Percentiles rank a stretch among this genome's conserved stretches.
These are phyloP conservation scores for Tuctoria greenei DNA, from an alignment of 176 grass and related monocot species.

Conservation along the genomic window DNA sequence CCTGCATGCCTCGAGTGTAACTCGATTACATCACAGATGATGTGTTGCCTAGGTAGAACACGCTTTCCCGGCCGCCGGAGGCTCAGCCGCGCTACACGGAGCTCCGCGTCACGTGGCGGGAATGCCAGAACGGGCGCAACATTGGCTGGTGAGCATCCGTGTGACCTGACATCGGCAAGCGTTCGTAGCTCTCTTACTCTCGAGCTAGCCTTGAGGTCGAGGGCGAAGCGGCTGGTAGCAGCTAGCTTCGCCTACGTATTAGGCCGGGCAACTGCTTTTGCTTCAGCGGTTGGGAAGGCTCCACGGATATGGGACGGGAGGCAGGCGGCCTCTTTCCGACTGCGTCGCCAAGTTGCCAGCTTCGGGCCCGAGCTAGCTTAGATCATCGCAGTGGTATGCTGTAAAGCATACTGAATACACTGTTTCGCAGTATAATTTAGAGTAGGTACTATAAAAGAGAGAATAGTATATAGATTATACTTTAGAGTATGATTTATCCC, in stretches of 20 bases:
- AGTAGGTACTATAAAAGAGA: too few relatives aligned
- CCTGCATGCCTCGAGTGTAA: background rate
- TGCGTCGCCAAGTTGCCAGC: background rate
- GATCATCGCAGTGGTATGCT: too few relatives aligned
- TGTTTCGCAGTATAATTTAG: too few relatives aligned
- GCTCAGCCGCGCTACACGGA: background rate
- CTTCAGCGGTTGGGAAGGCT: slow-evolving; percentile 22
- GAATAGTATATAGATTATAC: too few relatives aligned
- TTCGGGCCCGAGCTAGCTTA: background rate
- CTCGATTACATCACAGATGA: background rate
- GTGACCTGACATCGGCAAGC: background rate
- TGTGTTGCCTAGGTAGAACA: background rate
- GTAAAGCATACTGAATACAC: too few relatives aligned
- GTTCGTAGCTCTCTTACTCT: too few relatives aligned
- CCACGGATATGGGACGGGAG: background rate
- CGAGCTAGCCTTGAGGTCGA: background rate
- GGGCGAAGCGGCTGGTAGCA: too few relatives aligned
- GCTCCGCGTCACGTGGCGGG: background rate
- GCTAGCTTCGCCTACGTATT: background rate
- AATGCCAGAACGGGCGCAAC: background rate
- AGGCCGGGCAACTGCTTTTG: background rate
- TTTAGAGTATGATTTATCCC: too few relatives aligned
- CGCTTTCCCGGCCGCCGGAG: background rate
- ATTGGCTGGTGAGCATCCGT: background rate
- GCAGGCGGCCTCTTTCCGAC: too few relatives aligned